Evolutionary conservation across 768 basidiomycete genomes (phyloP).

Genomic region (Jaapia argillacea): DNA sequence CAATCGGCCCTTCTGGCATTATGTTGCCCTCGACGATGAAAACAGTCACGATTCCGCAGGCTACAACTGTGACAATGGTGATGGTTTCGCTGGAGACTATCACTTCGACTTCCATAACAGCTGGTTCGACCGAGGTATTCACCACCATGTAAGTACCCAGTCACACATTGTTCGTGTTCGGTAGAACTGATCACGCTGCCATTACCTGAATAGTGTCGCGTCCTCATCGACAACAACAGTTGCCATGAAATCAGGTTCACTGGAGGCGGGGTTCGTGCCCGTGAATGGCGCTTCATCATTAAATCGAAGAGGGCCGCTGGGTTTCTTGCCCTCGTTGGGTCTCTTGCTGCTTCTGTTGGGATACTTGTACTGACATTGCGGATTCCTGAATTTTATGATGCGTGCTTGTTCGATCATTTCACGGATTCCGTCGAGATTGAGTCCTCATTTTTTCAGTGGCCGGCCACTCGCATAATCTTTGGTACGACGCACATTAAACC

Average conservation of each 20-base stretch:
- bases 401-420: no score
- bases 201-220: neutral
- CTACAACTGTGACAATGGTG: conserved; percentile 11
- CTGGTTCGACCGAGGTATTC: conserved; percentile 8
- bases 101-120: conserved; percentile 8
- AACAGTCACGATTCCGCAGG: conserved; percentile 11
- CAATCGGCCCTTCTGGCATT: conserved; percentile 7
- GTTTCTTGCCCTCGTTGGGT: no score
- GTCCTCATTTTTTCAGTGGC: no score
- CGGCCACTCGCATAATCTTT: no score
- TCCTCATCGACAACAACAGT: conserved; percentile 11
- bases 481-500: no score
- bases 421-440: no score
- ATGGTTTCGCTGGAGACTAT: conserved; percentile 13
- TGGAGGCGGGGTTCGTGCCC: conserved; percentile 14
- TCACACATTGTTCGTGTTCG: neutral
- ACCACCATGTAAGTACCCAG: conserved; percentile 10
- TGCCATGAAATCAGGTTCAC: conserved; percentile 8
- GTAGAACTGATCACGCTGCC: neutral
- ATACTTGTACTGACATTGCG: no score
- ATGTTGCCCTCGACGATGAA: conserved; percentile 13
- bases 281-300: conserved; percentile 6
- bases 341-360: no score
- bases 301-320: no score
- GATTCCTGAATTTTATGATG: no score